Evolutionary conservation across 352 stramenopile species (phyloP).

Genomic region (Achlya hypogyna): DNA sequence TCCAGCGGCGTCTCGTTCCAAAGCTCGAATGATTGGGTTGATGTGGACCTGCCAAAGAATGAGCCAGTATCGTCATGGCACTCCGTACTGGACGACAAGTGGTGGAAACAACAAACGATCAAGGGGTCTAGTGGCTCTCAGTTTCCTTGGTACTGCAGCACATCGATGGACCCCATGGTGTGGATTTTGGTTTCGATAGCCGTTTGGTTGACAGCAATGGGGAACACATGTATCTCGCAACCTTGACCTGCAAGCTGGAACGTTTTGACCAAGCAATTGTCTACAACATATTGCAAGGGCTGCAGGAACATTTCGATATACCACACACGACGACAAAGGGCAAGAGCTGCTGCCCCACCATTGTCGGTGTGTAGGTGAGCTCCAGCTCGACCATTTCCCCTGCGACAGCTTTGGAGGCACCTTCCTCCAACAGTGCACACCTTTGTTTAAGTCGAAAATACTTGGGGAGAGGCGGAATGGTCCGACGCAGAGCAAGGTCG

Average conservation of each 20-base stretch:
- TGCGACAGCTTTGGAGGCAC: too few species aligned
- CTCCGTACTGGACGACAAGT: slow-evolving; percentile 22
- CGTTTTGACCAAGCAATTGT: slow-evolving; percentile 70
- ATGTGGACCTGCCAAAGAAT: not conserved
- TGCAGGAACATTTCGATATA: not conserved
- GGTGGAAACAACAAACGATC: slow-evolving; percentile 41
- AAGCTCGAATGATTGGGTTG: slow-evolving; percentile 37
- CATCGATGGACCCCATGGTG: slow-evolving; percentile 28
- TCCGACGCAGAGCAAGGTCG: slow-evolving; percentile 23
- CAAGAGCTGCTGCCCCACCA: slow-evolving; percentile 45
- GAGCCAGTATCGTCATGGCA: not conserved
- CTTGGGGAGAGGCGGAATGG: slow-evolving; percentile 50
- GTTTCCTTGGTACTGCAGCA: not conserved
- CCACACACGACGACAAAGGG: slow-evolving; percentile 67
- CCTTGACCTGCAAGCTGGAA: slow-evolving; percentile 60
- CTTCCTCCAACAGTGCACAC: not conserved
- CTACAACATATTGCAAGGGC: not conserved
- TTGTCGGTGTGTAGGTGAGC: slow-evolving; percentile 45
- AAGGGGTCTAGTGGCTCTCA: slow-evolving; percentile 11
- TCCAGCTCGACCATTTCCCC: slow-evolving; percentile 34
- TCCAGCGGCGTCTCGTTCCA: slow-evolving; percentile 59
- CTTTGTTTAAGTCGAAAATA: slow-evolving; percentile 34
- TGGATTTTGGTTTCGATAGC: slow-evolving; percentile 35
- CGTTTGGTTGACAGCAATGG: slow-evolving; percentile 36
- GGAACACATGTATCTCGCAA: slow-evolving; percentile 52